These are phyloP conservation scores for Jacaranda mimosifolia DNA, from an alignment of 257 asterid species.

Conservation along the genomic window DNA sequence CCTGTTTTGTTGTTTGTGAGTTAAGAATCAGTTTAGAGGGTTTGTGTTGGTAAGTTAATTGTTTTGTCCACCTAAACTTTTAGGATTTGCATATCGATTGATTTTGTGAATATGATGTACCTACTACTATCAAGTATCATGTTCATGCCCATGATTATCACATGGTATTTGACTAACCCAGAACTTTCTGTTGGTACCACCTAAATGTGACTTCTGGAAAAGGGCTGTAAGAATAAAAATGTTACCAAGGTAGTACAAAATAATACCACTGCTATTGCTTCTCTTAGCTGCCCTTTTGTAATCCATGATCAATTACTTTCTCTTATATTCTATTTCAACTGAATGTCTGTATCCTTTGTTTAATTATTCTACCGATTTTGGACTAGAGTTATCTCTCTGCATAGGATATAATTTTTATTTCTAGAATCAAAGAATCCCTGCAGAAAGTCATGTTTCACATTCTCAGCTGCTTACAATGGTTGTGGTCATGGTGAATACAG, in stretches of 20 bases:
- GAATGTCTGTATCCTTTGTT: neutral
- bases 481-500: slow-evolving; percentile 49
- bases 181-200: neutral
- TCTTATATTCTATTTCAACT: neutral
- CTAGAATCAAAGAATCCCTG: neutral
- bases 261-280: neutral
- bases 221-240: neutral
- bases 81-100: slow-evolving; percentile 13
- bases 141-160: neutral
- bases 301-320: neutral
- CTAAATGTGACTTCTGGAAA: neutral
- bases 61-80: neutral
- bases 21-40: neutral
- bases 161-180: too few relatives aligned
- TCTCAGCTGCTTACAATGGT: slow-evolving; percentile 1
- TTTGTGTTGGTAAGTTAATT: slow-evolving; percentile 8
- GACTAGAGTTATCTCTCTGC: neutral
- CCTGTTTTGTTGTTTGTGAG: neutral
- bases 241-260: neutral
- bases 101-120: neutral
- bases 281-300: slow-evolving; percentile 5
- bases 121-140: neutral
- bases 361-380: neutral
- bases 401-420: neutral
- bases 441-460: slow-evolving; percentile 22